Percentiles rank a stretch among this genome's conserved stretches.
Conservation (phyloP, 371 early-diverging fungal species). For the Syncephalastrum sp. region DNA sequence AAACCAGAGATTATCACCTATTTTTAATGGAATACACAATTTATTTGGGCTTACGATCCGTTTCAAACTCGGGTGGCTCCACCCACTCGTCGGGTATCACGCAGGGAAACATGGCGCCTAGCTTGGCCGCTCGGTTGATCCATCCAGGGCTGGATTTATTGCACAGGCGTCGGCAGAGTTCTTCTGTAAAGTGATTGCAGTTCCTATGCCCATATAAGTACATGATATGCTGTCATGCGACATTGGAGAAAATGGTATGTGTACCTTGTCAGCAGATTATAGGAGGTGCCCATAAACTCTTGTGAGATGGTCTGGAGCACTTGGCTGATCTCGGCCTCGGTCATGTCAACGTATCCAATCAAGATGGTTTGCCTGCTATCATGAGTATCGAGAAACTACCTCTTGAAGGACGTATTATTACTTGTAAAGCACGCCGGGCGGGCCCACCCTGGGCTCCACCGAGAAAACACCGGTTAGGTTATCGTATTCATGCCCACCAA, state of each 20-base stretch:
- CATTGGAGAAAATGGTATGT: conserved; percentile 1
- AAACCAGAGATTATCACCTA: neutral
- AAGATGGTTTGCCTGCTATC: conserved; percentile 52
- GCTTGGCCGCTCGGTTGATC: conserved; percentile 68
- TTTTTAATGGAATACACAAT: neutral
- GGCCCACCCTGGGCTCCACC: conserved; percentile 56
- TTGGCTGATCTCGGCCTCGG: conserved; percentile 47
- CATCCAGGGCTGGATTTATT: conserved; percentile 61
- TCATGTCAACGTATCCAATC: conserved; percentile 53
- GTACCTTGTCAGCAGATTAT: conserved; percentile 61
- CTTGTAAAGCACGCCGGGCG: conserved; percentile 62
- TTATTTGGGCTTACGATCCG: conserved; percentile 11
- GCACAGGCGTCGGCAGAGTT: conserved; percentile 49
- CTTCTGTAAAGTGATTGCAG: conserved; percentile 67
- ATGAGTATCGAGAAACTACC: neutral
- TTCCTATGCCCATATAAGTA: conserved; percentile 37
- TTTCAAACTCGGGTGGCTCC: conserved; percentile 56
- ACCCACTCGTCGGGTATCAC: conserved; percentile 68
- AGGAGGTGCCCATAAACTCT: conserved; percentile 57
- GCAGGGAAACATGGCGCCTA: conserved; percentile 69
- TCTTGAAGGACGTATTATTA: conserved; percentile 17
- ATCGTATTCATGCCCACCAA: conserved; percentile 63
- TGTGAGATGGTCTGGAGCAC: conserved; percentile 52
- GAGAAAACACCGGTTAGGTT: conserved; percentile 64
- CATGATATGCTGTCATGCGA: too few species aligned